Percentiles rank a stretch among this genome's conserved stretches.
These are phyloP conservation scores for Pachyrhizus erosus DNA, from an alignment of 306 rosid species.

Conservation along the genomic window DNA sequence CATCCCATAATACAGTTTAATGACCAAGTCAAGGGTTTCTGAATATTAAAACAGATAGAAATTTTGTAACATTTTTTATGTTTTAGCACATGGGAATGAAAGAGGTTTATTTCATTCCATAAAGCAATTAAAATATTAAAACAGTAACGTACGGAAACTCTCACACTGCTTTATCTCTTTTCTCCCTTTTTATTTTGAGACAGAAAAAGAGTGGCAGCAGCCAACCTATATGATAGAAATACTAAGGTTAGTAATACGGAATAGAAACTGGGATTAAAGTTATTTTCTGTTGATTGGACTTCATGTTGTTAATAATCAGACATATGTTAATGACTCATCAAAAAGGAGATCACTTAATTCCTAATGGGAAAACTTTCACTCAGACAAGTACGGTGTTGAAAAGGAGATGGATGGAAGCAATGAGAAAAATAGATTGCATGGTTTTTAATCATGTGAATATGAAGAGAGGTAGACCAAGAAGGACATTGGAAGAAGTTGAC, in stretches of 20 bases:
- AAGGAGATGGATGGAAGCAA: neutral
- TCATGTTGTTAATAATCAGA: neutral
- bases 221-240: slow-evolving; percentile 6
- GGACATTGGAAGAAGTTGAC: neutral
- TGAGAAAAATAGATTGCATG: neutral
- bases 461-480: neutral
- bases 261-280: neutral
- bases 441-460: neutral
- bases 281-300: neutral
- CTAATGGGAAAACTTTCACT: neutral
- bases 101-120: slow-evolving; percentile 3
- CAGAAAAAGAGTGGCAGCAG: slow-evolving; percentile 7
- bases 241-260: slow-evolving; percentile 2
- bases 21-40: slow-evolving; percentile 14
- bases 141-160: neutral
- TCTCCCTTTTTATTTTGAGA: neutral
- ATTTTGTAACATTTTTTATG: neutral
- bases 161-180: neutral
- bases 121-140: neutral
- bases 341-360: neutral
- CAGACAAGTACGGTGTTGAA: slow-evolving; percentile 3
- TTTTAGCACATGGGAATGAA: neutral
- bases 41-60: neutral
- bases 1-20: neutral
- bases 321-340: neutral